Evolutionary conservation across 345 rosid genomes (phyloP), one percentile per base, ranked within the genome.

Genomic region (Arabidopsis thaliana): DNA sequence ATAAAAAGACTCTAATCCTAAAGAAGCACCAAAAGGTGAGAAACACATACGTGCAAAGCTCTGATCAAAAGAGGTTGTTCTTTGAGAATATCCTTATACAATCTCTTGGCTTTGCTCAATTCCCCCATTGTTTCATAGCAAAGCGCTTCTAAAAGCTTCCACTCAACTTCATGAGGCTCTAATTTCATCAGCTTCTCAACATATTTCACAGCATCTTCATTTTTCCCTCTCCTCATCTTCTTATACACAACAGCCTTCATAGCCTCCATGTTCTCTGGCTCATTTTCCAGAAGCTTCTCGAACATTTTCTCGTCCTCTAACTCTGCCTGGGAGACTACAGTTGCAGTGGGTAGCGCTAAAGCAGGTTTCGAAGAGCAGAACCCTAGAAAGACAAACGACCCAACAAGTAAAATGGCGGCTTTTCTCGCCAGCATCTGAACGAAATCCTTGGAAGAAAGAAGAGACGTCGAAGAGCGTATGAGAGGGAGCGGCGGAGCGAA

Each of bases 141-240:
- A 73, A 94, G 84, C 16, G 96, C 97, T 83, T 88, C 84, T 71
- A 94, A 72, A 46, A 94, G 91, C 88, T 86, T 94, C 98, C 96
- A 94, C 55, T 94, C 98, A 8, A 88, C 87, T 74, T 90, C 96
- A 48, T 77, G 42, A 13, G 93, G 95, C 78, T 87, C 91, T 20
- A 84, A 74, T 20, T 83, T 82, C 52, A 86, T 85, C 72, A 94
- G 77, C 72, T 78, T 87, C 83, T 86, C 84, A 69, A 91, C 88
- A 71, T 67, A 89, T 45, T 80, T 77, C 66, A 88, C 79, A 70
- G 97, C 96, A 63, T 86, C 91, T 76, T 82, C 75, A 59, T 73
- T 74, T 78, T 78, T 83, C 13, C 96, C 92, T 66, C 81, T 86
- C 82, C 95, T 94, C 92, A 88, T 89, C 86, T 89, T 94, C 79